Conservation (phyloP, 1,284 basidiomycete genomes). For the Cryptococcus sp. region DNA sequence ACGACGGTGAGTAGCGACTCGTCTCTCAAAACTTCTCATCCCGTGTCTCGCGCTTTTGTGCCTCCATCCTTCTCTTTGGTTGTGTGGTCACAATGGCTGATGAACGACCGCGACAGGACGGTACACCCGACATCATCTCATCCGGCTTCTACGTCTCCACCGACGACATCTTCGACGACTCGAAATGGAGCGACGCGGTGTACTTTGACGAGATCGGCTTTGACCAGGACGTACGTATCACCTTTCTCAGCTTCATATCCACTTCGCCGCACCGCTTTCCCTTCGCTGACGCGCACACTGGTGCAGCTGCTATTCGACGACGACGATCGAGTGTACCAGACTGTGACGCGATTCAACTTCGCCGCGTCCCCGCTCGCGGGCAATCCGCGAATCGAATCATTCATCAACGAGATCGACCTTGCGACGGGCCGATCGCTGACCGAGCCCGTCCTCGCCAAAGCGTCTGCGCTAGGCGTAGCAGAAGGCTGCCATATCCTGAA, state of each 20-base stretch:
- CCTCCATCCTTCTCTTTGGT: too few relatives aligned
- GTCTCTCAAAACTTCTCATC: too few relatives aligned
- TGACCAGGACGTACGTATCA: slow-evolving; percentile 33
- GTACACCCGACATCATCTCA: background rate
- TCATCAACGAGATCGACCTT: slow-evolving; percentile 30
- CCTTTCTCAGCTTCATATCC: too few relatives aligned
- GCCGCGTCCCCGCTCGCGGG: background rate
- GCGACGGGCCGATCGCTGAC: slow-evolving; percentile 16
- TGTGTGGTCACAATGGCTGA: too few relatives aligned
- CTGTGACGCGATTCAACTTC: too few relatives aligned
- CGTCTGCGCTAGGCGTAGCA: slow-evolving; percentile 14
- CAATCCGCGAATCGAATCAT: slow-evolving; percentile 9
- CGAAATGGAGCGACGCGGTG: slow-evolving; percentile 31
- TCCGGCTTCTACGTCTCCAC: slow-evolving; percentile 33
- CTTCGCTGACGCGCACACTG: background rate
- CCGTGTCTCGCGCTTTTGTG: too few relatives aligned
- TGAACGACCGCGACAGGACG: background rate
- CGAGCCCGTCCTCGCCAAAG: slow-evolving; percentile 7
- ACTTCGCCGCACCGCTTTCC: too few relatives aligned
- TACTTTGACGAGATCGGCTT: slow-evolving; percentile 32
- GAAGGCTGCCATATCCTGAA: slow-evolving; percentile 33
- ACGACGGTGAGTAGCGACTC: too few relatives aligned
- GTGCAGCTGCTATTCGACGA: slow-evolving; percentile 34
- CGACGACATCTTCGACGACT: slow-evolving; percentile 32
- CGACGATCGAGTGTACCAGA: slow-evolving; percentile 24